Conservation (phyloP, 139 green algal genomes). For the Chlamydomonas sphaeroides region DNA sequence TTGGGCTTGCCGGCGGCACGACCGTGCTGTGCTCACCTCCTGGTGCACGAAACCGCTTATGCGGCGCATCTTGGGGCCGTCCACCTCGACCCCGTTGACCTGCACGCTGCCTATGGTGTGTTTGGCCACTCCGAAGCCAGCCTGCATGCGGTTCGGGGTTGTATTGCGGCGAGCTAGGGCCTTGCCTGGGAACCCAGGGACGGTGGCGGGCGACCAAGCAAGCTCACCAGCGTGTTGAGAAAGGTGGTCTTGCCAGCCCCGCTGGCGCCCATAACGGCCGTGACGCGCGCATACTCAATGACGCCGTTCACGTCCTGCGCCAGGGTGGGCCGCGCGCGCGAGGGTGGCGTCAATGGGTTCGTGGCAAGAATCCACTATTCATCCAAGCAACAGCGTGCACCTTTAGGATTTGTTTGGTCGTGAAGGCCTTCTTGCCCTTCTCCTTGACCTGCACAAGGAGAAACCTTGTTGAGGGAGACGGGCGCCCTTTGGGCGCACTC, state of each 20-base stretch:
- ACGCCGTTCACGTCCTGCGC: slow-evolving; percentile 28
- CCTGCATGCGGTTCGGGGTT: neutral
- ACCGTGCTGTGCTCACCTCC: neutral
- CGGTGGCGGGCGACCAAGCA: too few species aligned
- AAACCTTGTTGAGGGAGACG: too few species aligned
- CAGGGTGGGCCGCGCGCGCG: too few species aligned
- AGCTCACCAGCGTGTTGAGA: slow-evolving; percentile 38
- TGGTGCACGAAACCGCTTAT: slow-evolving; percentile 45
- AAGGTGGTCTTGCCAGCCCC: slow-evolving; percentile 43
- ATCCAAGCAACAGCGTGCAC: too few species aligned
- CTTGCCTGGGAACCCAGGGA: too few species aligned
- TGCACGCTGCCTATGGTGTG: neutral
- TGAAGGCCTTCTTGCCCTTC: neutral
- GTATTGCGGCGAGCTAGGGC: too few species aligned
- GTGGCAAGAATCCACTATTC: too few species aligned
- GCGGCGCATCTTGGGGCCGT: neutral
- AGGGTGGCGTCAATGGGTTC: too few species aligned
- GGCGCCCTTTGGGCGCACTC: too few species aligned
- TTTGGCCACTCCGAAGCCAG: neutral
- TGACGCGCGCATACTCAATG: slow-evolving; percentile 4
- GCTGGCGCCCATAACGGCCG: slow-evolving; percentile 44
- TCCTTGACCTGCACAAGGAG: too few species aligned
- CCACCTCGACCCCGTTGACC: slow-evolving; percentile 21
- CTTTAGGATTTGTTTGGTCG: slow-evolving; percentile 12
- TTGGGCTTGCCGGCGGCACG: too few species aligned